Conservation (phyloP, 768 basidiomycete species). For the Tulasnella sp. region DNA sequence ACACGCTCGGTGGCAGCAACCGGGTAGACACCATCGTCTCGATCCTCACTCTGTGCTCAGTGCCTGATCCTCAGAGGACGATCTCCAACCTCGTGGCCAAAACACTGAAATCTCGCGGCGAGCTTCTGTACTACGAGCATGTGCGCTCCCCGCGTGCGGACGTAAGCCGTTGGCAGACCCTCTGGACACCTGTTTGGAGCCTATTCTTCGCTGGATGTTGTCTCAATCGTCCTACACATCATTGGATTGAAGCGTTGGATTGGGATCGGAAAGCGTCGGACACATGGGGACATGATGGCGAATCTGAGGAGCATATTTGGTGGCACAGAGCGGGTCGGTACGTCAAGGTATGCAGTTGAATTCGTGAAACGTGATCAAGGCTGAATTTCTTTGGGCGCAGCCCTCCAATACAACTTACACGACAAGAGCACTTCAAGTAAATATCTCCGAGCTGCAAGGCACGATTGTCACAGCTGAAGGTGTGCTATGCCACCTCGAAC, state of each 20-base stretch:
- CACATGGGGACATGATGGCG: conserved; percentile 40
- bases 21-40: conserved; percentile 53
- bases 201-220: conserved; percentile 48
- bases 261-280: conserved; percentile 39
- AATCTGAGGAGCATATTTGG: conserved; percentile 48
- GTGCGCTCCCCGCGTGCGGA: conserved; percentile 43
- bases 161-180: conserved; percentile 59
- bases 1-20: conserved; percentile 26
- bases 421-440: too few species aligned
- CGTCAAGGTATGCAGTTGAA: neutral
- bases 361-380: too few species aligned
- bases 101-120: conserved; percentile 53
- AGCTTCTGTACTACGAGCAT: conserved; percentile 60
- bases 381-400: too few species aligned
- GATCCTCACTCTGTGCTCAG: conserved; percentile 53
- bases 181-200: conserved; percentile 65
- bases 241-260: conserved; percentile 24
- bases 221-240: conserved; percentile 33
- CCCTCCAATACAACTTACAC: too few species aligned
- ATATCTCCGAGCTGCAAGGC: too few species aligned
- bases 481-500: too few species aligned
- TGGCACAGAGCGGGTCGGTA: conserved; percentile 48
- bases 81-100: conserved; percentile 39
- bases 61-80: conserved; percentile 45
- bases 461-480: too few species aligned